A percentile compares a stretch with the other conserved stretches of the same genome.
phyloP scores from a whole-genome alignment of 345 rosid species.

The Limnanthes douglasii region DNA sequence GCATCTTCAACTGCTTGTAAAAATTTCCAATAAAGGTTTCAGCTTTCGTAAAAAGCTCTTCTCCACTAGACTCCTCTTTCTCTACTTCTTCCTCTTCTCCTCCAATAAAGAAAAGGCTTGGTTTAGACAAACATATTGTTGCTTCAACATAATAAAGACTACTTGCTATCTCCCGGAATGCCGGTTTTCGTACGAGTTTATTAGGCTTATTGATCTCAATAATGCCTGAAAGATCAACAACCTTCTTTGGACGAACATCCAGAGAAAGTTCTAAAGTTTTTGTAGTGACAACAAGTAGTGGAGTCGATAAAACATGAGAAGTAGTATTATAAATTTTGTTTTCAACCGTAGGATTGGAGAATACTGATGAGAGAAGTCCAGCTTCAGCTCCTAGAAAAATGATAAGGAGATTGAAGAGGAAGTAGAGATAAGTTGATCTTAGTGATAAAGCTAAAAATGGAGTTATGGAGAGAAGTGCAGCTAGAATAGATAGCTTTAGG shows the following conservation, averaged over 20 bases:
- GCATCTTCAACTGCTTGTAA: slow-evolving; percentile 58
- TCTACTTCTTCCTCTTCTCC: slow-evolving; percentile 14
- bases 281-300: too few relatives aligned
- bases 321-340: slow-evolving; percentile 3
- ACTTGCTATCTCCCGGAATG: slow-evolving; percentile 14
- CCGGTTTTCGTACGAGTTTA: slow-evolving; percentile 19
- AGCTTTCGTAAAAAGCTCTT: slow-evolving; percentile 43
- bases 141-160: slow-evolving; percentile 9
- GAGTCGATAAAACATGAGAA: too few relatives aligned
- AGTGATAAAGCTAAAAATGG: slow-evolving; percentile 33
- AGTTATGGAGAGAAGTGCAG: slow-evolving; percentile 27
- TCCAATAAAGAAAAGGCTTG: slow-evolving; percentile 56
- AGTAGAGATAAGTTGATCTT: slow-evolving; percentile 40
- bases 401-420: slow-evolving; percentile 43
- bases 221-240: neutral
- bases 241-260: neutral
- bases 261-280: slow-evolving; percentile 7
- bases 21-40: slow-evolving; percentile 53
- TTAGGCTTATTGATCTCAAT: slow-evolving; percentile 4
- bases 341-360: slow-evolving; percentile 22
- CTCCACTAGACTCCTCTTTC: slow-evolving; percentile 25
- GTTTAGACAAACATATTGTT: slow-evolving; percentile 37
- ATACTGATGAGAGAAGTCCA: slow-evolving; percentile 30
- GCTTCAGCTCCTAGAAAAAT: slow-evolving; percentile 52
- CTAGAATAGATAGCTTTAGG: slow-evolving; percentile 21